These are phyloP conservation scores for Gloeopeniophorella convolvens DNA, from an alignment of 768 basidiomycete species.

Conservation along the genomic window DNA sequence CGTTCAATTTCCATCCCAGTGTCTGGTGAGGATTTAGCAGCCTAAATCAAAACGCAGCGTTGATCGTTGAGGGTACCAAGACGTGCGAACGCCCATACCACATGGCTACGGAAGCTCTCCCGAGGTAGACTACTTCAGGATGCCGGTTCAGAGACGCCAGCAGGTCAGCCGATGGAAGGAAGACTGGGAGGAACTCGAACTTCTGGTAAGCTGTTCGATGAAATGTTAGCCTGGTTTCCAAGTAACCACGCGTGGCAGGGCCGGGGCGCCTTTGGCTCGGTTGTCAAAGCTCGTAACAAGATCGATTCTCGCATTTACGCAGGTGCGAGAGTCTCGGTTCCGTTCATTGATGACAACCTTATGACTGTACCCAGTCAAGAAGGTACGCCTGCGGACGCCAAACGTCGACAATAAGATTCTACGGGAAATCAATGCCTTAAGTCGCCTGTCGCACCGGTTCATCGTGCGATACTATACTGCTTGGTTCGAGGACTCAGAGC, in stretches of 20 bases:
- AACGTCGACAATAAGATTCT: slow-evolving; percentile 86
- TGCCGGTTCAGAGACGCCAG: slow-evolving; percentile 34
- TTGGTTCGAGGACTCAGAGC: slow-evolving; percentile 74
- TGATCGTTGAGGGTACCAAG: slow-evolving; percentile 22
- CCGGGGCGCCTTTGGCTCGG: slow-evolving; percentile 87
- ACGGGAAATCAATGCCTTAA: slow-evolving; percentile 86
- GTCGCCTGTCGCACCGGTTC: slow-evolving; percentile 78
- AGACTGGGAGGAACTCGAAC: slow-evolving; percentile 90
- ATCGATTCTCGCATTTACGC: slow-evolving; percentile 83
- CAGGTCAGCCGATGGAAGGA: slow-evolving; percentile 81
- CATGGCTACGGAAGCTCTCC: slow-evolving; percentile 46
- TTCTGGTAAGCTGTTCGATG: slow-evolving; percentile 43
- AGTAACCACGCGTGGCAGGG: slow-evolving; percentile 41
- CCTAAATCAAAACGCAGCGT: neutral
- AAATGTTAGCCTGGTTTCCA: neutral
- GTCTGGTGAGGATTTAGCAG: slow-evolving; percentile 19
- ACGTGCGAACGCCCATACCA: slow-evolving; percentile 47
- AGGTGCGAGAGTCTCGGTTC: slow-evolving; percentile 33
- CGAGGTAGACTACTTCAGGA: slow-evolving; percentile 56
- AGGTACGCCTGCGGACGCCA: slow-evolving; percentile 69
- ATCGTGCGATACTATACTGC: slow-evolving; percentile 91
- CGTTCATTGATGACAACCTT: neutral
- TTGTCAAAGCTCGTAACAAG: slow-evolving; percentile 88
- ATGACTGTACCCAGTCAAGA: slow-evolving; percentile 56
- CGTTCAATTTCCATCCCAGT: slow-evolving; percentile 23